Evolutionary conservation across 495 filamentous ascomycete genomes (phyloP).

Genomic region (Hypoxylon fragiforme): DNA sequence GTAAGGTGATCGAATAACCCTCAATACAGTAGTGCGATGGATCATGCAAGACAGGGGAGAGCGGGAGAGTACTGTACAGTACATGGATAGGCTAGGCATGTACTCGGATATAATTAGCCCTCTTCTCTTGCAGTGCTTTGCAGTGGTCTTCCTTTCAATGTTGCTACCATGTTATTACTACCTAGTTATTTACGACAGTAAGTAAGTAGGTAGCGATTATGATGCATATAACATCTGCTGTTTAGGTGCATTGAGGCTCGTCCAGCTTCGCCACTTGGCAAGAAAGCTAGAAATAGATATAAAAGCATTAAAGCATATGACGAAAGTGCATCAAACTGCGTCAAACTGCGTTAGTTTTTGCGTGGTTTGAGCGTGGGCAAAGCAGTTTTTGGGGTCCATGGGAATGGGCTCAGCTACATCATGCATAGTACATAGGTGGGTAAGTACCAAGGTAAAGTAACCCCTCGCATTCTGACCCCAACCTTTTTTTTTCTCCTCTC

Average conservation of each 20-base stretch:
- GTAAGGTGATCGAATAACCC: constrained; percentile 40
- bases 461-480: constrained; percentile 10
- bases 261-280: constrained; percentile 32
- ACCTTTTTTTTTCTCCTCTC: constrained; percentile 16
- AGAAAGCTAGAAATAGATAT: constrained; percentile 13
- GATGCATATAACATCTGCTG: too few relatives aligned
- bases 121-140: constrained; percentile 15
- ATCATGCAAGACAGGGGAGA: constrained; percentile 35
- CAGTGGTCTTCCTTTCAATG: too few relatives aligned
- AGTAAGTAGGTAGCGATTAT: too few relatives aligned
- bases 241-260: constrained; percentile 28
- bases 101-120: constrained; percentile 40
- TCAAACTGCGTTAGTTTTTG: constrained; percentile 10
- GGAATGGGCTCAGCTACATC: constrained; percentile 13
- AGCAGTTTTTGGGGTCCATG: constrained; percentile 13
- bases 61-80: constrained; percentile 27
- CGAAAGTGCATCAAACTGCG: too few relatives aligned
- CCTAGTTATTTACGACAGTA: too few relatives aligned
- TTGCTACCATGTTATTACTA: too few relatives aligned
- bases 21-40: constrained; percentile 38
- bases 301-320: too few relatives aligned
- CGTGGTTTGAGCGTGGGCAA: constrained; percentile 10
- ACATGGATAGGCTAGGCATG: constrained; percentile 18
- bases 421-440: too few relatives aligned
- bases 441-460: too few relatives aligned